A percentile compares a stretch with the other conserved stretches of the same genome.
These are phyloP conservation scores for Mycena albidolilacea DNA, from an alignment of 768 basidiomycete genomes.

Conservation along the genomic window DNA sequence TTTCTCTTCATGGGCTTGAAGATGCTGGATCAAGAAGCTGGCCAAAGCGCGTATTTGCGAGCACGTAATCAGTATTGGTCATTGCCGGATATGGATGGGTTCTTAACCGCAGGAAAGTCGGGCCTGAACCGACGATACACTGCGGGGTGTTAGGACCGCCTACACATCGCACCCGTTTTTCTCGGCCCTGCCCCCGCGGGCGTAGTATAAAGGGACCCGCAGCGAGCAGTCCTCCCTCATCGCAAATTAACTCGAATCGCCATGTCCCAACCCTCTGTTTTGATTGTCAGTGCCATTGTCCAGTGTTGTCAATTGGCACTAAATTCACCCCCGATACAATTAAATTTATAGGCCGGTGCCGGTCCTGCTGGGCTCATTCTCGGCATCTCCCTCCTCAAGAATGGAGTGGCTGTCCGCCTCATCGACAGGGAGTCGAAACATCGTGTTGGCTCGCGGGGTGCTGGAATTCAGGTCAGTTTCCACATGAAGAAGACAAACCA, in stretches of 20 bases:
- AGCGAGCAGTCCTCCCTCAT: not conserved
- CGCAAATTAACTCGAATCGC: not conserved
- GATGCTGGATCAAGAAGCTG: too few relatives aligned
- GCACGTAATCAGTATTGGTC: not conserved
- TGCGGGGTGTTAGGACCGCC: too few relatives aligned
- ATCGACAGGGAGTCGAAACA: constrained; percentile 10
- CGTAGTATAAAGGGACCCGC: not conserved
- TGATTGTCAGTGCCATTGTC: not conserved
- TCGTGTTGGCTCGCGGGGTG: constrained; percentile 25
- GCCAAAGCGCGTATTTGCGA: not conserved
- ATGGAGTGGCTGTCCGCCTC: constrained; percentile 31
- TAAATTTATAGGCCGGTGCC: constrained; percentile 33
- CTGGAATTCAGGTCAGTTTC: constrained; percentile 23
- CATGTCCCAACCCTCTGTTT: not conserved
- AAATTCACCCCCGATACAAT: too few relatives aligned
- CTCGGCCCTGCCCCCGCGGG: too few relatives aligned
- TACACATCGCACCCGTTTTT: too few relatives aligned
- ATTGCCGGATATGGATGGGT: not conserved
- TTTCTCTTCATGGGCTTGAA: too few relatives aligned
- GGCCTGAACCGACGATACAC: too few relatives aligned
- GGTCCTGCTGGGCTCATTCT: constrained; percentile 32
- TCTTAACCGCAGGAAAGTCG: too few relatives aligned
- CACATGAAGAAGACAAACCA: not conserved
- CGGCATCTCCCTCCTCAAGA: constrained; percentile 29
- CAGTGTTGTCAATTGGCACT: not conserved